phyloP scores from a whole-genome alignment of 768 basidiomycete species.

The Xerocomellus intermedius region DNA sequence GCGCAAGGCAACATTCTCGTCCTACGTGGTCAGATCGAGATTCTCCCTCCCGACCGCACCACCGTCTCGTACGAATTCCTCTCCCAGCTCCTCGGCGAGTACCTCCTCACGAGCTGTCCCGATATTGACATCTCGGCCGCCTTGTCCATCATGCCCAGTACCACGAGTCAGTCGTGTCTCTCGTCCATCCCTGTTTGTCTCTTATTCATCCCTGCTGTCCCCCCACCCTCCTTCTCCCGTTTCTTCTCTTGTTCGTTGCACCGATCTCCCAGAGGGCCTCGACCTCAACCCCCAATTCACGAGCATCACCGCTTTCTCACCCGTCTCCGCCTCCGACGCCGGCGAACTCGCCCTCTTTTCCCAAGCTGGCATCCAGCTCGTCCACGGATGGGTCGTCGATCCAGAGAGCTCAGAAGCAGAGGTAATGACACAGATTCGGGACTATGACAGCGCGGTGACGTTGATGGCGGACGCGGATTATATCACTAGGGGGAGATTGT shows the following conservation, averaged over 20 bases:
- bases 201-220: neutral
- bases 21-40: conserved; percentile 75
- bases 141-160: conserved; percentile 48
- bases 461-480: conserved; percentile 81
- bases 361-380: conserved; percentile 75
- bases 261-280: conserved; percentile 63
- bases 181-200: neutral
- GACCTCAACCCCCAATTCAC: conserved; percentile 87
- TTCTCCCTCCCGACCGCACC: conserved; percentile 61
- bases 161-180: conserved; percentile 58
- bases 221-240: neutral
- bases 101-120: conserved; percentile 60
- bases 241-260: neutral
- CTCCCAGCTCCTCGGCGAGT: conserved; percentile 79
- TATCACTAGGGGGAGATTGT: conserved; percentile 59
- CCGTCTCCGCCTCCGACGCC: conserved; percentile 51
- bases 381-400: conserved; percentile 75
- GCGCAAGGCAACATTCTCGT: conserved; percentile 80
- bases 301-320: conserved; percentile 62
- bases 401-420: conserved; percentile 53
- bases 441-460: conserved; percentile 74
- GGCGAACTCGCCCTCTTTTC: conserved; percentile 85
- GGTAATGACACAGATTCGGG: conserved; percentile 50
- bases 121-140: conserved; percentile 34
- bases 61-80: conserved; percentile 85